Conservation (phyloP, 164 flowering plant genomes). For the Liriodendron chinense region DNA sequence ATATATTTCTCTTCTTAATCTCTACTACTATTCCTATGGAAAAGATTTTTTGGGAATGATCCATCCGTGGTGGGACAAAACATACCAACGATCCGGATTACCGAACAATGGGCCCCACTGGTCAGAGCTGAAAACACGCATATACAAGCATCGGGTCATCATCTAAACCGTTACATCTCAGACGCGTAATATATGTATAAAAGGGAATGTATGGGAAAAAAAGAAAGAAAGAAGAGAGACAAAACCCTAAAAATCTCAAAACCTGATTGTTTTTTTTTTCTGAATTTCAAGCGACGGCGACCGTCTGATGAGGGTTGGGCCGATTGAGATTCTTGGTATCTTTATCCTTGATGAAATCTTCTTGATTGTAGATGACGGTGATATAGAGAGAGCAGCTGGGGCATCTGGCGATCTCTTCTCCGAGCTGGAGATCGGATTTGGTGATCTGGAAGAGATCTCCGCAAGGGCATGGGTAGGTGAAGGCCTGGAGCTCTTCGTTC, state of each 20-base stretch:
- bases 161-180: not conserved
- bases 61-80: not conserved
- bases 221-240: not conserved
- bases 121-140: not conserved
- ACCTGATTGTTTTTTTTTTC: not conserved
- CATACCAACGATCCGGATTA: not conserved
- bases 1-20: not conserved
- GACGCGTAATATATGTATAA: not conserved
- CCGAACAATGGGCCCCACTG: not conserved
- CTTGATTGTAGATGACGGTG: slow-evolving; percentile 79
- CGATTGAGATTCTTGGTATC: slow-evolving; percentile 30
- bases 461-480: slow-evolving; percentile 92
- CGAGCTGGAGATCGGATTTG: slow-evolving; percentile 66
- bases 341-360: slow-evolving; percentile 55
- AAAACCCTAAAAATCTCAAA: not conserved
- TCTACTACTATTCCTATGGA: not conserved
- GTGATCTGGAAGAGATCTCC: slow-evolving; percentile 95
- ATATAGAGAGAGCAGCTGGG: slow-evolving; percentile 95
- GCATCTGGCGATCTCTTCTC: slow-evolving; percentile 94
- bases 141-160: not conserved
- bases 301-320: slow-evolving; percentile 38
- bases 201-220: not conserved
- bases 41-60: not conserved
- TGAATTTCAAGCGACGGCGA: slow-evolving; percentile 53
- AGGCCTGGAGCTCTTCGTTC: slow-evolving; percentile 78